Evolutionary conservation across 768 basidiomycete genomes (phyloP), one percentile per base, ranked within the genome.

Genomic region (Strobilomyces echinocephalus): DNA sequence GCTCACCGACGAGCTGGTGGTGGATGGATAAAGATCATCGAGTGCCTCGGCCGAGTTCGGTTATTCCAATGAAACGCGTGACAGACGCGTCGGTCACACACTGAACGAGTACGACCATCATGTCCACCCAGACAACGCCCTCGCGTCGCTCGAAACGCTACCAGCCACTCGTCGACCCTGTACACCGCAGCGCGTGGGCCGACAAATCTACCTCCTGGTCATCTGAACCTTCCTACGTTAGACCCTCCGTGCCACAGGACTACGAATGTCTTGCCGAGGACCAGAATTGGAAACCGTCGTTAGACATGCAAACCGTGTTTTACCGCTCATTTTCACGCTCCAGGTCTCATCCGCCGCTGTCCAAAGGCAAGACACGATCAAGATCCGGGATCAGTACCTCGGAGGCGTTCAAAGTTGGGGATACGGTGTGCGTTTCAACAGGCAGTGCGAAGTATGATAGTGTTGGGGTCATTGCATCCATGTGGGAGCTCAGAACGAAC

Each of bases 401-500:
- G 20, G 72, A 74, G 43, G 60, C 60, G 12, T 90, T 79, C 61
- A 65, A 59, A 2, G 68, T 87, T 7, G 89, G 88, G 1, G 86
- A 90, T 63, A 82, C 85, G 0, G 80, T 91, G 3, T 74, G 83
- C 34, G 74, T 91, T 18, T 72, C 79, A 41, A 76, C 78, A 2
- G 62, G 65, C 7, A 61, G 75, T 5, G 72, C 69, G 18, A 73
- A 65, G 33, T 72, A 73, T 11, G 80, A 82, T 0, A 88, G 87
- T 56, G 71, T 89, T 47, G 89, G 80, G 5, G 82, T 89, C 39
- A 83, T 91, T 44, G 72, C 80, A 16, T 74, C 84, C 0, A 80
- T 91, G 74, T 90, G 87, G 85, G 79, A 86, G 8, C 68, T 61
- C 58, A 52, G 44, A 49, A 70, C 52, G 2, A 71, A 69, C 8